Percentiles rank a stretch among this genome's conserved stretches.
phyloP scores from a whole-genome alignment of 2,329 filamentous ascomycete species.

The Phialocephala subalpina region DNA sequence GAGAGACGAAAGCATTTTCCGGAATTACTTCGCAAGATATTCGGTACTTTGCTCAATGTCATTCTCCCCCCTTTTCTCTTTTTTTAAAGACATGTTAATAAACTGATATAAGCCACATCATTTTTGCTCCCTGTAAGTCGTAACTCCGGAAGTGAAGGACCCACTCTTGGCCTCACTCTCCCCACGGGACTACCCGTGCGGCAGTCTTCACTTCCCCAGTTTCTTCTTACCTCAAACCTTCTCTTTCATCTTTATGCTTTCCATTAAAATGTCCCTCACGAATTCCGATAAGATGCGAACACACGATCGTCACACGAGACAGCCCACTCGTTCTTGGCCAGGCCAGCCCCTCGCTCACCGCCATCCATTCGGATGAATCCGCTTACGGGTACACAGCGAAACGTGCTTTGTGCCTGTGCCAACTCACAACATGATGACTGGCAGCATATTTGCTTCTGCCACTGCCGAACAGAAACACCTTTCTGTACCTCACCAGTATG shows the following conservation, averaged over 20 bases:
- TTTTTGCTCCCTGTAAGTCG: neutral
- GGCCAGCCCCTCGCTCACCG: constrained; percentile 1
- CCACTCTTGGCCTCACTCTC: constrained; percentile 9
- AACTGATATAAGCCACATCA: constrained; percentile 1
- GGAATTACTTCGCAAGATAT: too few relatives aligned
- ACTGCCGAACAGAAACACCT: neutral
- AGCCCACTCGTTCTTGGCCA: neutral
- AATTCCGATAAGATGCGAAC: neutral
- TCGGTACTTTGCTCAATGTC: neutral
- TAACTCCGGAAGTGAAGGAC: neutral
- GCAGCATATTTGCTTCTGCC: constrained; percentile 9
- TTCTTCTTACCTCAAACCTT: neutral
- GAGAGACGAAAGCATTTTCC: too few relatives aligned
- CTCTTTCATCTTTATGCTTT: neutral
- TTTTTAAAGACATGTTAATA: neutral
- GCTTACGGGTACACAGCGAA: neutral
- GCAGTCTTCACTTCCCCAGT: neutral
- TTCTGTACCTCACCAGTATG: constrained; percentile 3
- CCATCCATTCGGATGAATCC: constrained; percentile 6
- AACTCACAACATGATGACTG: neutral
- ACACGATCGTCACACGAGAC: neutral
- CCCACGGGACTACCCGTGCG: constrained; percentile 1
- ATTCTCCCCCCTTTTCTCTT: neutral
- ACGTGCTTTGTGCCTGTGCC: constrained; percentile 4
- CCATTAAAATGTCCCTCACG: neutral